Evolutionary conservation across 2,329 filamentous ascomycete species (phyloP).

Genomic region (Pseudohalonectria lignicola): DNA sequence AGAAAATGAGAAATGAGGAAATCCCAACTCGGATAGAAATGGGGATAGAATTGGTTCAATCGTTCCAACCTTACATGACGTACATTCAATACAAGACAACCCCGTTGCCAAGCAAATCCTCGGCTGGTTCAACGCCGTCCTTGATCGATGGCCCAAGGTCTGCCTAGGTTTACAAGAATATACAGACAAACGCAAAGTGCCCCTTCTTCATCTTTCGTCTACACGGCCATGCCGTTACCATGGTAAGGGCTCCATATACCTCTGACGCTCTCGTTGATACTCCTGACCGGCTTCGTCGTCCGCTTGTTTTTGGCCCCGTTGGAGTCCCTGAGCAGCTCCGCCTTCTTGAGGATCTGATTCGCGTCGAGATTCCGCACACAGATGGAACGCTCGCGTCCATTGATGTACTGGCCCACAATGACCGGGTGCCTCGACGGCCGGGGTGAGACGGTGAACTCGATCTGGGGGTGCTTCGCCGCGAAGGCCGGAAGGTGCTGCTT

Average conservation of each 20-base stretch:
- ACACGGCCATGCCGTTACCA: constrained; percentile 44
- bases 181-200: no score
- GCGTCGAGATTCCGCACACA: constrained; percentile 81
- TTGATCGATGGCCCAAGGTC: no score
- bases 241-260: constrained; percentile 64
- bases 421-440: constrained; percentile 84
- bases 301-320: constrained; percentile 63
- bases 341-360: constrained; percentile 73
- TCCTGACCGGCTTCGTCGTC: constrained; percentile 52
- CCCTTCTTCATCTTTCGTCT: no score
- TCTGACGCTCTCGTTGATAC: constrained; percentile 55
- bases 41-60: no score
- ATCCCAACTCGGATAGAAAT: no score
- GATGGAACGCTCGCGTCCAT: constrained; percentile 73
- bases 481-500: constrained; percentile 66
- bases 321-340: constrained; percentile 58
- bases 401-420: constrained; percentile 85
- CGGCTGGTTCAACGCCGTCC: no score
- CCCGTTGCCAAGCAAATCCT: no score
- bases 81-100: no score
- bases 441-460: constrained; percentile 87
- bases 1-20: no score
- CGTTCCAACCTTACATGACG: no score
- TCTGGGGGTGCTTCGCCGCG: constrained; percentile 68
- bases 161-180: no score